phyloP scores from a whole-genome alignment of 495 filamentous ascomycete genomes.

The Chaetomium cochliodes region DNA sequence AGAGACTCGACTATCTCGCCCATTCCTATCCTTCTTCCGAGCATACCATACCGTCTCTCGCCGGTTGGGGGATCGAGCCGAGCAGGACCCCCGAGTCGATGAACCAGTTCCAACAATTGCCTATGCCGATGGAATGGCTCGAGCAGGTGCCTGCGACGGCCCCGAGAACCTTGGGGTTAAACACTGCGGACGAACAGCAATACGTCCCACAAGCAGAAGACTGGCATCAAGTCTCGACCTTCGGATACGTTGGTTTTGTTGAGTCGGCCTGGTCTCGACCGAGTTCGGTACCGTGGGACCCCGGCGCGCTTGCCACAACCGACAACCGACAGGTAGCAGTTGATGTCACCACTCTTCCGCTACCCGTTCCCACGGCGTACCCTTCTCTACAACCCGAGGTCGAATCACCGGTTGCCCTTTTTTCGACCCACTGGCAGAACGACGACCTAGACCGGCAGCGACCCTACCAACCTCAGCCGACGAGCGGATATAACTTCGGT shows the following conservation, averaged over 20 bases:
- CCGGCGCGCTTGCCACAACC: not conserved
- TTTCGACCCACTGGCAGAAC: not conserved
- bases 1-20: not conserved
- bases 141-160: not conserved
- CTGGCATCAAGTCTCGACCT: not conserved
- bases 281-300: not conserved
- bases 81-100: not conserved
- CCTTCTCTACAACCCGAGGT: not conserved
- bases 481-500: not conserved
- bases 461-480: not conserved
- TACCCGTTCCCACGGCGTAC: not conserved
- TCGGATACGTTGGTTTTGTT: not conserved
- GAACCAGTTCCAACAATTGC: not conserved
- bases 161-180: not conserved
- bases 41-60: not conserved
- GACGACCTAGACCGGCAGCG: not conserved
- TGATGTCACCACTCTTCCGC: not conserved
- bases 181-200: not conserved
- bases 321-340: not conserved
- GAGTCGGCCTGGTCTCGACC: not conserved
- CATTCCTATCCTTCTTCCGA: not conserved
- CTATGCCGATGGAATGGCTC: constrained; percentile 2
- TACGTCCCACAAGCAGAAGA: not conserved
- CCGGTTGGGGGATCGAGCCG: not conserved
- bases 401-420: not conserved